phyloP scores from a whole-genome alignment of 2,329 filamentous ascomycete genomes.

The Microcera coccophila region DNA sequence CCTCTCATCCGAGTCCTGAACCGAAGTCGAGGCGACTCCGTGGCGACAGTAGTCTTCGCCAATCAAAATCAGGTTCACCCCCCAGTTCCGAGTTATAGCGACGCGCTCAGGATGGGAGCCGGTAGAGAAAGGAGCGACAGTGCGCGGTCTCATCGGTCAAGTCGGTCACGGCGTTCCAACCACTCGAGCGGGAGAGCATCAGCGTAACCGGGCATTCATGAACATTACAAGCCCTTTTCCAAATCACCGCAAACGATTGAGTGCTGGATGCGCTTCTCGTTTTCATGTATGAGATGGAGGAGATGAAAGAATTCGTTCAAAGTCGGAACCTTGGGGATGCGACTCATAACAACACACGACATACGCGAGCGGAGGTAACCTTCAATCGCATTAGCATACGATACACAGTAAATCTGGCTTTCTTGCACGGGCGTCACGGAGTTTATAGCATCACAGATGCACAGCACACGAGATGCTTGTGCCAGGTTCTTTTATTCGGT shows the following conservation, averaged over 20 bases:
- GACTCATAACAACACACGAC: slow-evolving; percentile 14
- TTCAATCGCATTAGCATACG: neutral
- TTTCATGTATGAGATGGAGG: no score
- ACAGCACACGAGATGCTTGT: slow-evolving; percentile 3
- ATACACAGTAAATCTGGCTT: slow-evolving; percentile 20
- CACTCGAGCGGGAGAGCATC: slow-evolving; percentile 15
- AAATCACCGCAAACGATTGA: no score
- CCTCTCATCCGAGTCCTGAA: slow-evolving; percentile 50
- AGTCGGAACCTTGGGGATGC: slow-evolving; percentile 6
- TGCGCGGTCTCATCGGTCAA: slow-evolving; percentile 19
- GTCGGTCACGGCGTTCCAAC: neutral
- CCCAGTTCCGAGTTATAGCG: slow-evolving; percentile 79
- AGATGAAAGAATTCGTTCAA: slow-evolving; percentile 9
- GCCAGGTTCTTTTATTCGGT: slow-evolving; percentile 1
- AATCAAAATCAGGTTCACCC: slow-evolving; percentile 39
- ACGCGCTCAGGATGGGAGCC: slow-evolving; percentile 58
- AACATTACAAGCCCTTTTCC: no score
- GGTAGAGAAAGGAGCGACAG: slow-evolving; percentile 25
- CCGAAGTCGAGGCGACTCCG: slow-evolving; percentile 49
- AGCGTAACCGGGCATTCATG: slow-evolving; percentile 5
- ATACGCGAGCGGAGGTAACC: slow-evolving; percentile 21
- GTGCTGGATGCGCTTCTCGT: no score
- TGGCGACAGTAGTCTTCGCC: slow-evolving; percentile 35
- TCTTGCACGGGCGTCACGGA: slow-evolving; percentile 25
- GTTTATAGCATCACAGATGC: slow-evolving; percentile 23